Conservation (phyloP, 768 basidiomycete genomes). For the Suillus decipiens region DNA sequence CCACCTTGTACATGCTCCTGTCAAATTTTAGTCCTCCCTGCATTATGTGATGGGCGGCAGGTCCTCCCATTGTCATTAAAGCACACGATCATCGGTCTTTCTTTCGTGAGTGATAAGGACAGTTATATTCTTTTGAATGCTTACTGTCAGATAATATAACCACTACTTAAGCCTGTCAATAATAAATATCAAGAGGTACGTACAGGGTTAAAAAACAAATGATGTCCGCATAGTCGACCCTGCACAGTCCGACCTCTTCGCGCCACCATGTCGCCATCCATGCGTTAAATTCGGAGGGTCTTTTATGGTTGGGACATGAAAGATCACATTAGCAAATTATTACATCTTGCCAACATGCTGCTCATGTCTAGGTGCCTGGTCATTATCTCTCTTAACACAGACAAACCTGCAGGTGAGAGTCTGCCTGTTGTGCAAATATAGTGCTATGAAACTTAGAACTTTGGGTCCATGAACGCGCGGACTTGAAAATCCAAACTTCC, state of each 20-base stretch:
- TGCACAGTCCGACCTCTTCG: slow-evolving; percentile 5
- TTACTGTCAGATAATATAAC: neutral
- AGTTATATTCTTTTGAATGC: neutral
- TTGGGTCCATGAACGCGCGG: slow-evolving; percentile 1
- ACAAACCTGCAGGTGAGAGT: slow-evolving; percentile 3
- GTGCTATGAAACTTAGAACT: slow-evolving; percentile 8
- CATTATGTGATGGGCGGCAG: slow-evolving; percentile 1
- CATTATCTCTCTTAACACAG: neutral
- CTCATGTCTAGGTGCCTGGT: slow-evolving; percentile 6
- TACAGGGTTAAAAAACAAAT: neutral
- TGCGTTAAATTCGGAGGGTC: slow-evolving; percentile 2
- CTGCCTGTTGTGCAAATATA: neutral
- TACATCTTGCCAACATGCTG: neutral
- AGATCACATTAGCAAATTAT: slow-evolving; percentile 3
- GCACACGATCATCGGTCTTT: slow-evolving; percentile 2
- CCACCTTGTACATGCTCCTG: slow-evolving; percentile 1
- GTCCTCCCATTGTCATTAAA: neutral
- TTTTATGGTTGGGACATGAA: slow-evolving; percentile 1
- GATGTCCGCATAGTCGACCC: neutral
- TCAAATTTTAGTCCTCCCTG: slow-evolving; percentile 3
- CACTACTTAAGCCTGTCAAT: neutral
- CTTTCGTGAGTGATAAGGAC: neutral
- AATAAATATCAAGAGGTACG: neutral
- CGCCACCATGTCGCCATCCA: slow-evolving; percentile 1
- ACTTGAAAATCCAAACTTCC: slow-evolving; percentile 1